Base-by-base conservation (phyloP, 225 moss, liverwort and hornwort genomes). In the Lunularia cruciata region DNA sequence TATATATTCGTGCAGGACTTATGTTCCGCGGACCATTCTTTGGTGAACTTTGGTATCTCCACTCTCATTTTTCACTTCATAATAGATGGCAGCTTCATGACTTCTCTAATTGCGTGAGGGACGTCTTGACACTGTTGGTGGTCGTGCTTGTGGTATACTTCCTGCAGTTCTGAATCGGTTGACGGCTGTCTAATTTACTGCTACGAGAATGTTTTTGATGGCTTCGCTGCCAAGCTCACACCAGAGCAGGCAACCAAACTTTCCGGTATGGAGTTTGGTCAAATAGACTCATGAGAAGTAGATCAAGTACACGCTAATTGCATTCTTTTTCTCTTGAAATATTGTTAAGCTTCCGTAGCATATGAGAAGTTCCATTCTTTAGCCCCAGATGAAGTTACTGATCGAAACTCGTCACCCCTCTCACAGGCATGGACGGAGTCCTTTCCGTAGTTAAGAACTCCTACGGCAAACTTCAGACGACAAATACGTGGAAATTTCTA, bases 401-500 rank as follows among this genome's bases (percentile, higher is more conserved):
- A 54, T 0, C 20, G 54, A 11, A 54, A 3, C 54, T 12, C 9
- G 25, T 54, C 3, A 54, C 22, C 12, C 28, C 18, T 33, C 23
- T 52, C 15, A 12, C 71, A 71, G 71, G 19, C 10, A 28, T 49
- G 60, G 42, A 52, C 8, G 71, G 59, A 47, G 71, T 71, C 20
- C 40, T 71, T 0, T 34, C 33, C 8, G 59, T 71, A 23, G 46
- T 16, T 4, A 10, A 8, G 22, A 71, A 57, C 59, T 0, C 2
- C 22, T 8, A 30, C n/a, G 34, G 30, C 12, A 35, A 48, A 15
- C 1, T 35, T 26, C 10, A 47, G 23, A 71, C 60, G 60, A 71
- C 71, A 2, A 47, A 57, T 56, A 28, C 60, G 13, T 71, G 71
- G 71, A 61, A 19, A 26, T 71, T 49, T 40, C 72, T 73, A 1